phyloP scores from a whole-genome alignment of 2,329 filamentous ascomycete genomes.

The Chaetothyriales sp. region DNA sequence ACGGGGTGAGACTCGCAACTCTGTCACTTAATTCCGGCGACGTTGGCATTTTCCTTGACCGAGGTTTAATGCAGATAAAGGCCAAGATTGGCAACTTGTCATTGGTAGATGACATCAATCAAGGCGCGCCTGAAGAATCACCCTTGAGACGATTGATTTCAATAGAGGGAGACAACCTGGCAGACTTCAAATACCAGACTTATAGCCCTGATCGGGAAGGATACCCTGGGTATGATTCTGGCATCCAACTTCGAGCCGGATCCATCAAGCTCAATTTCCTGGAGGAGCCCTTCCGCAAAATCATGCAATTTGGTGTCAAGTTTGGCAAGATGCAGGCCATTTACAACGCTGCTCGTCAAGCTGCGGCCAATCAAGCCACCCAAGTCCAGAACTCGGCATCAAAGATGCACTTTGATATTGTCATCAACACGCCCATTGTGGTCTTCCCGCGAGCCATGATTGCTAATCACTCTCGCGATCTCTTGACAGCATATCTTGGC shows the following conservation, averaged over 20 bases:
- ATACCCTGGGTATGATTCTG: slow-evolving; percentile 91
- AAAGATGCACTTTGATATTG: slow-evolving; percentile 84
- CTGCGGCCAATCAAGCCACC: slow-evolving; percentile 82
- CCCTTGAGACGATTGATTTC: slow-evolving; percentile 75
- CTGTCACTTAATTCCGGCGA: slow-evolving; percentile 85
- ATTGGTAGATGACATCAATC: slow-evolving; percentile 84
- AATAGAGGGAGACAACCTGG: slow-evolving; percentile 88
- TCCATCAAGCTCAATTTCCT: slow-evolving; percentile 96
- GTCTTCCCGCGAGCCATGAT: slow-evolving; percentile 74
- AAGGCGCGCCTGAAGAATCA: slow-evolving; percentile 70
- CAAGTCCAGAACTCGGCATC: slow-evolving; percentile 83
- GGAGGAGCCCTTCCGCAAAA: slow-evolving; percentile 94
- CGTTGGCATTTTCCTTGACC: slow-evolving; percentile 75
- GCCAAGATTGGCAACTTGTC: slow-evolving; percentile 78
- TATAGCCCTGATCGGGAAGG: slow-evolving; percentile 63
- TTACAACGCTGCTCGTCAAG: slow-evolving; percentile 91
- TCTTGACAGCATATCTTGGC: slow-evolving; percentile 82
- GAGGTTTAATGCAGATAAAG: slow-evolving; percentile 73
- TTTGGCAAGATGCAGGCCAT: slow-evolving; percentile 99
- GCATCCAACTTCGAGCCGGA: slow-evolving; percentile 76
- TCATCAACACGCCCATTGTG: slow-evolving; percentile 89
- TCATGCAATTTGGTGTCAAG: slow-evolving; percentile 94
- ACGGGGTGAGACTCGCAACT: slow-evolving; percentile 86
- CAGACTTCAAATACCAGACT: slow-evolving; percentile 94
- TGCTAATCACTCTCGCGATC: slow-evolving; percentile 59